These are phyloP conservation scores for Penicillium soppii DNA, from an alignment of 495 filamentous ascomycete species.

Conservation along the genomic window DNA sequence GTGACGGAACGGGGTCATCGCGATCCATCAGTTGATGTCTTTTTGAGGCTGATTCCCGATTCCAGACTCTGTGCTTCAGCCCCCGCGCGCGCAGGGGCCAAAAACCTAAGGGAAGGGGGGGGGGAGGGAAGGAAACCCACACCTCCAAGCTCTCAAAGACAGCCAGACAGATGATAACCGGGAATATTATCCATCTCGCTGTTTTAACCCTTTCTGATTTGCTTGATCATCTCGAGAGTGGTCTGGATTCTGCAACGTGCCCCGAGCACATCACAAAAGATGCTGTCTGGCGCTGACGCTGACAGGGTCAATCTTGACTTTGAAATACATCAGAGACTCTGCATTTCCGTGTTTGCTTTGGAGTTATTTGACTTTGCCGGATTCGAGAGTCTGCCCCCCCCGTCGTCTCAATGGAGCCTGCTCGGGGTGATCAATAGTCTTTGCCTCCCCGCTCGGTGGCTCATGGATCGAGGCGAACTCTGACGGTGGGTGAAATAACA, in stretches of 20 bases:
- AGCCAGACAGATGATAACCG: background rate
- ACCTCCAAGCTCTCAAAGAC: background rate
- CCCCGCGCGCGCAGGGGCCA: constrained; percentile 8
- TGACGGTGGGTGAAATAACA: background rate
- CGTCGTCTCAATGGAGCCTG: background rate
- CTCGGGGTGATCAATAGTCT: background rate
- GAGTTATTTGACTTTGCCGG: background rate
- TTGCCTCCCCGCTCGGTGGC: constrained; percentile 1
- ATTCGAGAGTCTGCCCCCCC: background rate
- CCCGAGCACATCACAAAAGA: constrained; percentile 3
- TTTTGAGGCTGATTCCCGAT: constrained; percentile 7
- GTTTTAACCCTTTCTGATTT: background rate
- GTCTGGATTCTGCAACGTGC: constrained; percentile 2
- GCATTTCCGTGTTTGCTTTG: background rate
- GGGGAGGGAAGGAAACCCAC: constrained; percentile 1
- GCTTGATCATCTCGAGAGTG: background rate
- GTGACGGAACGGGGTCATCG: constrained; percentile 5
- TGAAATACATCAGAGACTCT: background rate
- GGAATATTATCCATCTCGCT: background rate
- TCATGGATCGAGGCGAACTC: background rate
- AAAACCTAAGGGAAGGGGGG: background rate
- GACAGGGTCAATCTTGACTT: constrained; percentile 1
- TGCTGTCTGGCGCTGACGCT: background rate
- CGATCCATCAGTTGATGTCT: constrained; percentile 8
- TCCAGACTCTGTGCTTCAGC: constrained; percentile 5